Evolutionary conservation across 2,329 filamentous ascomycete genomes (phyloP), one percentile per base, ranked within the genome.

Genomic region (Xylariaceae sp.): DNA sequence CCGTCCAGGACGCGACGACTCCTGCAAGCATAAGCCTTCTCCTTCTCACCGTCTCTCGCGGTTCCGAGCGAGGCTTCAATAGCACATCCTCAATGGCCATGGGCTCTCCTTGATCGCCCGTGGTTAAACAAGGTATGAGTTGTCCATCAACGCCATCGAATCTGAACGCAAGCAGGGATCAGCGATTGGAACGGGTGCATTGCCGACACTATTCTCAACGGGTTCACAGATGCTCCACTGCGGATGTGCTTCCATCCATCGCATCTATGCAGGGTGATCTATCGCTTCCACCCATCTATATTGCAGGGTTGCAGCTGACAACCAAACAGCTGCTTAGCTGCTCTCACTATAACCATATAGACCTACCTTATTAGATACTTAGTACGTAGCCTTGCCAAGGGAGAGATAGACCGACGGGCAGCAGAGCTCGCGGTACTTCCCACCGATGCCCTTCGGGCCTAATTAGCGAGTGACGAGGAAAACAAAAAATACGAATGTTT

Each of bases 181-280:
- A 42, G 44, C 60, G 50, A 65, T 64, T 65, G 64, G 61, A 57
- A 62, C 57, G 54, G 61, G 59, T 56, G 46, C 46, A 50, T 59
- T 63, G 58, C 61, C 61, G 61, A 63, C 61, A 59, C 58, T 61
- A 53, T 54, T 55, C 46, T 51, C 52, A 60, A 62, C 57, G 57
- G 60, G 57, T 59, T 62, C 52, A 62, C 54, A 57, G 51, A 55
- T 54, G 54, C 57, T 59, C 60, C 57, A 60, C 57, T 59, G 60
- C 57, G 62, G 62, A 62, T 64, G 62, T 62, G 60, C 62, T 61
- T 57, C 60, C 62, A 64, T 57, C 60, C 62, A 64, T 62, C 52
- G 56, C 60, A 62, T 62, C 49, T 54, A 57, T 58, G 61, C 61
- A 62, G 50, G 54, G 62, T 64, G 62, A 62, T 64, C 62, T 60